Percentiles rank a stretch among this genome's conserved stretches.
phyloP scores from a whole-genome alignment of 2,329 filamentous ascomycete genomes.

The Ophiostoma populinum region DNA sequence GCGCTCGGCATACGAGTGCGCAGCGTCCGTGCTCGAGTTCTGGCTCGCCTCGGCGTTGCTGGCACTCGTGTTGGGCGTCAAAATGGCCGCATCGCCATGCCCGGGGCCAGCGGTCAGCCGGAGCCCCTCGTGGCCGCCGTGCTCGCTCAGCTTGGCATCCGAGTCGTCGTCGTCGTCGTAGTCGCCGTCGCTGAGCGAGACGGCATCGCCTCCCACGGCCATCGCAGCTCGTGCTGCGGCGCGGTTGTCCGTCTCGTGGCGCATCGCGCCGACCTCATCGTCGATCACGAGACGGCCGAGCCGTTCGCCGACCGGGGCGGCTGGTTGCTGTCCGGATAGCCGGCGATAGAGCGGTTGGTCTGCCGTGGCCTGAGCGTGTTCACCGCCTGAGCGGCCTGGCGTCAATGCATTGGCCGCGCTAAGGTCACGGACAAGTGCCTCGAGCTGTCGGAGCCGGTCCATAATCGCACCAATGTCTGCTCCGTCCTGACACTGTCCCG shows the following conservation, averaged over 20 bases:
- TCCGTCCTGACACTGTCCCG: too few relatives aligned
- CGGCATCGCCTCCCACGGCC: slow-evolving; percentile 14
- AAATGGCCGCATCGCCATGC: too few relatives aligned
- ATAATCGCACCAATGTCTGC: slow-evolving; percentile 26
- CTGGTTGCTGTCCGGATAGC: not conserved
- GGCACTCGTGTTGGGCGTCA: not conserved
- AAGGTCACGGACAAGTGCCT: slow-evolving; percentile 32
- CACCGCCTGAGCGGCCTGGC: too few relatives aligned
- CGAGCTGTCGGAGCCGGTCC: slow-evolving; percentile 31
- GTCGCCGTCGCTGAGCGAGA: slow-evolving; percentile 23
- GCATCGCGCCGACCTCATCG: slow-evolving; percentile 32
- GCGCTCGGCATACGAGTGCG: slow-evolving; percentile 25
- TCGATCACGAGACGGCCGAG: slow-evolving; percentile 35
- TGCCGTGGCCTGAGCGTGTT: too few relatives aligned
- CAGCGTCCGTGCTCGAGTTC: slow-evolving; percentile 15
- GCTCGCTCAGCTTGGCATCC: slow-evolving; percentile 14
- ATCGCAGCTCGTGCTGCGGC: slow-evolving; percentile 8
- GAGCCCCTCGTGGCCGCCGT: slow-evolving; percentile 11
- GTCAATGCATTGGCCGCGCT: slow-evolving; percentile 18
- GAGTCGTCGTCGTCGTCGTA: slow-evolving; percentile 13
- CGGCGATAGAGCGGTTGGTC: not conserved
- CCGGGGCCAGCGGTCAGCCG: not conserved
- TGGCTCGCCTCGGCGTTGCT: not conserved
- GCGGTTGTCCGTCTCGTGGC: slow-evolving; percentile 21
- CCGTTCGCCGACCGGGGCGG: slow-evolving; percentile 18